Percentiles rank a stretch among this genome's conserved stretches.
These are phyloP conservation scores for Casuarina cunninghamiana DNA, from an alignment of 306 rosid species.

Conservation along the genomic window DNA sequence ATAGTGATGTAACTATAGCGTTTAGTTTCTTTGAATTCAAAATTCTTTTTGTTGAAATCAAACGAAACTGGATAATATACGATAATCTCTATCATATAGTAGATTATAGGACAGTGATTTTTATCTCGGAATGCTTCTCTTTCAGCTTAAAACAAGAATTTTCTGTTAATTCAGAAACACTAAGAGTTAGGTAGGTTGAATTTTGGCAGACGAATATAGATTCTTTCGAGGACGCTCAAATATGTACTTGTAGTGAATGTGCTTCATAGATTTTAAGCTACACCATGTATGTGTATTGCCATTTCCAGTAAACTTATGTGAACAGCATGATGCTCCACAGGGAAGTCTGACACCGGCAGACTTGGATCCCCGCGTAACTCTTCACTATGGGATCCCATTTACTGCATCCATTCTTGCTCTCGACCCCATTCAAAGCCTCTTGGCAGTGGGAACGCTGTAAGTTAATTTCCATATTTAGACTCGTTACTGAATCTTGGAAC, in stretches of 20 bases:
- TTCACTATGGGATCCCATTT: constrained; percentile 86
- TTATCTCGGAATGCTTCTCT: not conserved
- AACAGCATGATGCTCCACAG: constrained; percentile 33
- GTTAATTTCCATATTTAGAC: constrained; percentile 23
- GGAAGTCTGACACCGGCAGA: constrained; percentile 36
- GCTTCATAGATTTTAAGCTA: not conserved
- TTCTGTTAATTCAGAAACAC: not conserved
- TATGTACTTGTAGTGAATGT: not conserved
- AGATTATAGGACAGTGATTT: too few species aligned
- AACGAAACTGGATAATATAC: too few species aligned
- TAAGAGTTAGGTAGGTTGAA: not conserved
- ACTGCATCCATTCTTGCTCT: constrained; percentile 78
- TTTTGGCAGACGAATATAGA: not conserved
- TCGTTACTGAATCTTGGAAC: not conserved
- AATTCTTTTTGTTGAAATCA: too few species aligned
- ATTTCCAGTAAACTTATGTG: constrained; percentile 11
- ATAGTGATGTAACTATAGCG: not conserved
- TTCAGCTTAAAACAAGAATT: not conserved
- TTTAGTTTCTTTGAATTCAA: too few species aligned
- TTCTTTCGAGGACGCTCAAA: not conserved
- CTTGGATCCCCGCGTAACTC: constrained; percentile 53
- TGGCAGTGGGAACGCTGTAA: constrained; percentile 82
- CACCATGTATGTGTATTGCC: constrained; percentile 1
- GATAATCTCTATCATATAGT: too few species aligned
- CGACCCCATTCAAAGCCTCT: constrained; percentile 64